These are phyloP conservation scores for Aspergillus pseudoterreus DNA, from an alignment of 2,329 filamentous ascomycete species.

Conservation along the genomic window DNA sequence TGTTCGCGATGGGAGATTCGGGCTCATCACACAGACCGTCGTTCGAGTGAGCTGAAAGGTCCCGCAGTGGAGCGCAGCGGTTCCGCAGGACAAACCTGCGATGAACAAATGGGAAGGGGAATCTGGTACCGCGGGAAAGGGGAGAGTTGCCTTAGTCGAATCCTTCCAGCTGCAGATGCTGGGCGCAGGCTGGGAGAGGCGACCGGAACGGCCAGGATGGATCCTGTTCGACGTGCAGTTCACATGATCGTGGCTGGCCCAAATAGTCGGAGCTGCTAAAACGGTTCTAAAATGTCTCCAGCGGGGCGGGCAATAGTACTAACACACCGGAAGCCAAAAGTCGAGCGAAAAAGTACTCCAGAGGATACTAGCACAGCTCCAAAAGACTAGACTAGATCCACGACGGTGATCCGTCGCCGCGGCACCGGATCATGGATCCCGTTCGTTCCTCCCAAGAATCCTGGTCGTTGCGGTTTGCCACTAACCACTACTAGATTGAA, in stretches of 20 bases:
- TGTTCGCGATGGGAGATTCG: constrained; percentile 1
- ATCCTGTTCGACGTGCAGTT: constrained; percentile 16
- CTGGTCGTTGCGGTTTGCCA: neutral
- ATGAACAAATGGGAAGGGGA: constrained; percentile 11
- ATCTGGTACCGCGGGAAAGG: constrained; percentile 11
- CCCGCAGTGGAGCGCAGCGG: constrained; percentile 5
- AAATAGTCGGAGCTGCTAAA: neutral
- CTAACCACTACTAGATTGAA: too few species aligned
- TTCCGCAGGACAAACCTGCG: neutral
- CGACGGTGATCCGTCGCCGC: constrained; percentile 32
- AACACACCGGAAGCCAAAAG: constrained; percentile 1
- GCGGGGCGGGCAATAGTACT: constrained; percentile 3
- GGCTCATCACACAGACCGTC: constrained; percentile 3
- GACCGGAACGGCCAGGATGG: neutral
- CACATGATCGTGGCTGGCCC: constrained; percentile 12
- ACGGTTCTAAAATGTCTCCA: constrained; percentile 1
- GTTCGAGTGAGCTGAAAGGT: neutral
- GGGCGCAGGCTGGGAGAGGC: neutral
- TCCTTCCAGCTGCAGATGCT: neutral
- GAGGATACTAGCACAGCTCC: neutral
- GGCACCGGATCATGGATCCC: constrained; percentile 27
- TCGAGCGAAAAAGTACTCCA: neutral
- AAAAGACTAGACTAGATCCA: constrained; percentile 7
- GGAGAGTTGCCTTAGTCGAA: neutral
- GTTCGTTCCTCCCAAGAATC: neutral